phyloP scores from a whole-genome alignment of 306 rosid genomes.

The Quercus bicolor region DNA sequence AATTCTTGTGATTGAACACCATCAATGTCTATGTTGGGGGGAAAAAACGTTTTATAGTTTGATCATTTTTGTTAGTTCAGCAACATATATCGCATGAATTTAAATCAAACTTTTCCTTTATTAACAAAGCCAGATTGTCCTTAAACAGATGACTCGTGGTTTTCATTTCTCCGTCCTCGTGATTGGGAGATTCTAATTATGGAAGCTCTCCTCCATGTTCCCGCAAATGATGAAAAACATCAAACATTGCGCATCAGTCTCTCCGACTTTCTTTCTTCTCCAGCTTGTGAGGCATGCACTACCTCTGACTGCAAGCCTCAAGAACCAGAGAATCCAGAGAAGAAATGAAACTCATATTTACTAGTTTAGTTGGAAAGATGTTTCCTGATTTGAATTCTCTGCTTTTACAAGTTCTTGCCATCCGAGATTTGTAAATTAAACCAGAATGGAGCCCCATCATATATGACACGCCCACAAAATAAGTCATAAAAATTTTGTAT shows the following conservation, averaged over 20 bases:
- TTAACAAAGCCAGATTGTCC: constrained; percentile 16
- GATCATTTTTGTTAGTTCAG: background rate
- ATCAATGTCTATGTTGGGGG: too few species aligned
- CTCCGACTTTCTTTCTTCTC: constrained; percentile 33
- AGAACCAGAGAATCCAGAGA: constrained; percentile 34
- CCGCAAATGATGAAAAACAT: constrained; percentile 66
- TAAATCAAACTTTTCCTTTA: background rate
- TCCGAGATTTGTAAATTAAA: background rate
- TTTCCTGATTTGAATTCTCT: background rate
- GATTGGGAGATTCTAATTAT: constrained; percentile 90
- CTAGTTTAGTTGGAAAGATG: constrained; percentile 10
- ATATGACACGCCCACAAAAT: background rate
- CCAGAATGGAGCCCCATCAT: background rate
- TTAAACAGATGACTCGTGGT: constrained; percentile 68
- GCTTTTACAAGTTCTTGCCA: background rate
- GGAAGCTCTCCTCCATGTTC: constrained; percentile 88
- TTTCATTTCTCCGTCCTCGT: constrained; percentile 56
- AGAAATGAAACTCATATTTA: constrained; percentile 34
- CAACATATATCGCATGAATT: background rate
- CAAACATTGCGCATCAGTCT: constrained; percentile 64
- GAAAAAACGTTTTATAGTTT: background rate
- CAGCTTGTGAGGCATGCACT: constrained; percentile 45
- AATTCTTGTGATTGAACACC: too few species aligned
- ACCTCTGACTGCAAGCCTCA: constrained; percentile 20
- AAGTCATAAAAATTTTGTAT: background rate